Evolutionary conservation across 2,329 filamentous ascomycete genomes (phyloP).

Genomic region (Cladosporium sp.): DNA sequence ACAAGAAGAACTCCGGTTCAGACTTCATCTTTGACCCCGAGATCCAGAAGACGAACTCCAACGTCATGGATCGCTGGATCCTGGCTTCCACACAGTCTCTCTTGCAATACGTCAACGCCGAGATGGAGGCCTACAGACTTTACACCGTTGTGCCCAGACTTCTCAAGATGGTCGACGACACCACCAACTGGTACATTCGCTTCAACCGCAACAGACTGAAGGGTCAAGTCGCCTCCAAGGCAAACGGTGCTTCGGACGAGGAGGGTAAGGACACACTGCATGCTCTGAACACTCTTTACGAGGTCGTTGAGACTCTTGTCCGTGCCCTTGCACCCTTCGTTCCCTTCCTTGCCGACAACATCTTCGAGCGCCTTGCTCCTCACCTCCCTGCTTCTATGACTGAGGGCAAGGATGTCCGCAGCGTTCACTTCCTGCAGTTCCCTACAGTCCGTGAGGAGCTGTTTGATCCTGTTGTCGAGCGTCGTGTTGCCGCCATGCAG

Average conservation of each 20-base stretch:
- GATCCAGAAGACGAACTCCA: constrained; percentile 73
- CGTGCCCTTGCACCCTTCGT: constrained; percentile 90
- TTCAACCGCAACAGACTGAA: constrained; percentile 91
- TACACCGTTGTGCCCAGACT: constrained; percentile 91
- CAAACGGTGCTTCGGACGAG: constrained; percentile 48
- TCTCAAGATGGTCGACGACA: constrained; percentile 74
- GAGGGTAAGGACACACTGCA: constrained; percentile 83
- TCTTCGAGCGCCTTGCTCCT: constrained; percentile 80
- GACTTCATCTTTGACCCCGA: constrained; percentile 78
- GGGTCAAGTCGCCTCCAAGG: constrained; percentile 50
- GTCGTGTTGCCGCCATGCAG: constrained; percentile 88
- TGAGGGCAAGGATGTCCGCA: constrained; percentile 69
- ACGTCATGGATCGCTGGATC: constrained; percentile 97
- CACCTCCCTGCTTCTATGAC: constrained; percentile 73
- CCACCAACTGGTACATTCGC: constrained; percentile 98
- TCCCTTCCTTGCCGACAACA: constrained; percentile 92
- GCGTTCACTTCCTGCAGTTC: constrained; percentile 89
- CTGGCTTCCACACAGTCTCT: constrained; percentile 88
- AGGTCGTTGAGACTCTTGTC: constrained; percentile 86
- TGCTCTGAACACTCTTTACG: constrained; percentile 90
- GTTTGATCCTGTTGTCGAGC: constrained; percentile 82
- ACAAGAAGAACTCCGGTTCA: constrained; percentile 80
- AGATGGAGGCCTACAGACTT: constrained; percentile 72
- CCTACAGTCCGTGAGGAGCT: constrained; percentile 85
- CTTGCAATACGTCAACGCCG: constrained; percentile 85